Base-by-base conservation (phyloP, 2,329 filamentous ascomycete genomes). In the Arthrobotrys sinensis region DNA sequence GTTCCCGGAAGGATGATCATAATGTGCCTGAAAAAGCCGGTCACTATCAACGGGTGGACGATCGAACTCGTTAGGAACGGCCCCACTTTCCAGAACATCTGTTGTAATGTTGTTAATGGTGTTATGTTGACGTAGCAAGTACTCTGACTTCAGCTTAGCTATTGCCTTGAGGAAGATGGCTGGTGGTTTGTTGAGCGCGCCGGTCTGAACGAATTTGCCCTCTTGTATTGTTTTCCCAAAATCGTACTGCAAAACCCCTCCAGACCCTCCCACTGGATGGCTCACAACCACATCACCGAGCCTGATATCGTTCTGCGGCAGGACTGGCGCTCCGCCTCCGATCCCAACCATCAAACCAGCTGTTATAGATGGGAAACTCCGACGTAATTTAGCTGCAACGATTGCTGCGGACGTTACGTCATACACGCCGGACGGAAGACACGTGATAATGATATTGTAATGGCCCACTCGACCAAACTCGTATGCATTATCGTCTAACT, bases 391-490 rank as follows among this genome's bases (percentile, higher is more conserved):
- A 28, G 24, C 24, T 28, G 24, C 24, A 28, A 4, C 24, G 24
- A 28, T 38, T n/a, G 62, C 62, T 36, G 62, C 62, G 24, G 43
- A 52, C 14, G 28, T 52, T 19, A 53, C 4, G 16, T 16, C 48
- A 32, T 68, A 68, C 6, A 68, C 32, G 2, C 65, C 48, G 10
- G 65, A 43, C 19, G 65, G 65, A 19, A 57, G 65, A 21, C 32
- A 55, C 7, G 65, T 21, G 48, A 68, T 68, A 38, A 68, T 14
- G n/a, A 68, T 68, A 46, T 68, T 68, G 11, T 43, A 68, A 19
- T 2, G 19, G 36, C 65, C 48, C 0, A 68, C 16, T 28, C 28
- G 65, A 34, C 48, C 48, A 57, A 68, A 68, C 14, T 55, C 36
- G 50, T 68, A 68, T n/a, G 38, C 52, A 38, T 68, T 68, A 4